These are phyloP conservation scores for Ampelomyces quisqualis DNA, from an alignment of 2,329 filamentous ascomycete genomes.

Conservation along the genomic window DNA sequence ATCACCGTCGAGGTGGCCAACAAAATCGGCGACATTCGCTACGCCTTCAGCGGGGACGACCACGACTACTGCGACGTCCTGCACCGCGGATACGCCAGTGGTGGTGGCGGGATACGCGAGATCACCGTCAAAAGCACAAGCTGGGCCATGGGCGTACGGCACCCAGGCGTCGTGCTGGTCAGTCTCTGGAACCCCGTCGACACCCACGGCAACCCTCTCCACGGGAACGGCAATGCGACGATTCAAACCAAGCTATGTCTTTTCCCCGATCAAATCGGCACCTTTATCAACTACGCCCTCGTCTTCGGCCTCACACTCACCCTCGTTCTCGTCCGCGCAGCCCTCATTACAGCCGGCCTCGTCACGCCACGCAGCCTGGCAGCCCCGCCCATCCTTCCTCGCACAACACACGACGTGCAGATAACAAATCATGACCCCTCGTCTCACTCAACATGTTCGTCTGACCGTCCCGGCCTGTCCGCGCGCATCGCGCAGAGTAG, in stretches of 20 bases:
- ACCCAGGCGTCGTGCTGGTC: slow-evolving; percentile 81
- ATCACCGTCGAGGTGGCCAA: slow-evolving; percentile 75
- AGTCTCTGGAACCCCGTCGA: slow-evolving; percentile 93
- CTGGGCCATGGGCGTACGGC: slow-evolving; percentile 93
- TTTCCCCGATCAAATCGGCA: slow-evolving; percentile 80
- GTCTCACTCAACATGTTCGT: slow-evolving; percentile 35
- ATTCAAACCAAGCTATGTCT: slow-evolving; percentile 89
- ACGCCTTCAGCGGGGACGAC: slow-evolving; percentile 93
- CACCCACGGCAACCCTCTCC: slow-evolving; percentile 37
- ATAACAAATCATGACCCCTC: slow-evolving; percentile 30
- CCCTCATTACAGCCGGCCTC: slow-evolving; percentile 35
- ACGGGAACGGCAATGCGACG: slow-evolving; percentile 55
- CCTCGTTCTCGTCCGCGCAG: slow-evolving; percentile 50
- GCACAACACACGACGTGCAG: slow-evolving; percentile 21
- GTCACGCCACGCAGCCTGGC: slow-evolving; percentile 4
- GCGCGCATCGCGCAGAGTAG: slow-evolving; percentile 36
- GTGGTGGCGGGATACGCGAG: slow-evolving; percentile 63
- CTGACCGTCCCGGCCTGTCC: slow-evolving; percentile 27
- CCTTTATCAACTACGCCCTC: slow-evolving; percentile 75
- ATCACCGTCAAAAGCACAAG: slow-evolving; percentile 95
- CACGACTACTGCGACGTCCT: slow-evolving; percentile 95
- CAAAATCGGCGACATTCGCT: slow-evolving; percentile 76
- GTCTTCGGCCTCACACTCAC: slow-evolving; percentile 59
- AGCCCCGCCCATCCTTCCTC: slow-evolving; percentile 30
- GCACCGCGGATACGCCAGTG: slow-evolving; percentile 66